Percentiles rank a stretch among this genome's conserved stretches.
Evolutionary conservation across 306 rosid species (phyloP).

Genomic region (Castanea mollissima): DNA sequence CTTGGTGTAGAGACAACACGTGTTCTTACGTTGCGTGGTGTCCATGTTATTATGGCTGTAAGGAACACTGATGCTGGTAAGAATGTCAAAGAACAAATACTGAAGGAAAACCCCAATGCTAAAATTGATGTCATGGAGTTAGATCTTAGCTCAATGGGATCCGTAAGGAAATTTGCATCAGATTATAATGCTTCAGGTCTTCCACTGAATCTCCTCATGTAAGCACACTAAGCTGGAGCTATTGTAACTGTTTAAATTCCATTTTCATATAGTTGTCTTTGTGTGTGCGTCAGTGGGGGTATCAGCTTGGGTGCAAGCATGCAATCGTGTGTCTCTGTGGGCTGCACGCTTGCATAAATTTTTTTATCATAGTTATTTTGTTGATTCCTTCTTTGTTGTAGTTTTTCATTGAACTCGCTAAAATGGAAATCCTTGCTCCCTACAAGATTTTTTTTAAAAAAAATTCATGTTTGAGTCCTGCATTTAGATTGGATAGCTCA

Average conservation of each 20-base stretch:
- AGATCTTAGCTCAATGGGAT: constrained; percentile 72
- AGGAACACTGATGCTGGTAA: constrained; percentile 56
- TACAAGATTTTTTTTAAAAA: background rate
- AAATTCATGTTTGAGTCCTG: background rate
- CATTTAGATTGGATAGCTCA: constrained; percentile 5
- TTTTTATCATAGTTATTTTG: background rate
- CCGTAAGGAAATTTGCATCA: constrained; percentile 67
- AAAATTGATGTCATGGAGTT: constrained; percentile 63
- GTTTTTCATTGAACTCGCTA: background rate
- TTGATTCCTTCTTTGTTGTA: background rate
- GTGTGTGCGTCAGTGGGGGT: background rate
- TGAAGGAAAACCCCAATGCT: constrained; percentile 55
- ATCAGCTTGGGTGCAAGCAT: background rate
- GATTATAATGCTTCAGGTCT: constrained; percentile 59
- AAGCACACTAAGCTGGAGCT: constrained; percentile 23
- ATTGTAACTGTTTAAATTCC: background rate
- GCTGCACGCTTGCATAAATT: background rate
- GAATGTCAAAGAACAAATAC: constrained; percentile 42
- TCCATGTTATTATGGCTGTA: constrained; percentile 81
- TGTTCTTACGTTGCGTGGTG: constrained; percentile 68
- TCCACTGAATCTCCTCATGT: constrained; percentile 70
- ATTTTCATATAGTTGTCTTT: background rate
- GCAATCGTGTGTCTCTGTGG: background rate
- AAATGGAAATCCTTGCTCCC: background rate
- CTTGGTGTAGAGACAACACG: constrained; percentile 73